phyloP scores from a whole-genome alignment of 1,284 basidiomycete genomes.

The Tilletiaria anomala region DNA sequence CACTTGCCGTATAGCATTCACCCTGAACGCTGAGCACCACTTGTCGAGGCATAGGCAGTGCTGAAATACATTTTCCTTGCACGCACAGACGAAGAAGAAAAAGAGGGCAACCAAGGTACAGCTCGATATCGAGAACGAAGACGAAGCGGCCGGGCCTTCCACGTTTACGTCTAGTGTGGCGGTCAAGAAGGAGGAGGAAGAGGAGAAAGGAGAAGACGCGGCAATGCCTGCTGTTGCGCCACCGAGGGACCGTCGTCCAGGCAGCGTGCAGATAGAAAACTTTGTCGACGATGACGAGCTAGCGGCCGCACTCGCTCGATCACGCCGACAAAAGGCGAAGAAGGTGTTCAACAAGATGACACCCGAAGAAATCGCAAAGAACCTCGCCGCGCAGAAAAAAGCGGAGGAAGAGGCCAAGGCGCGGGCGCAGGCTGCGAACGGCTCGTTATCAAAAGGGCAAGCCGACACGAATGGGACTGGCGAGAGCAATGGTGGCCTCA shows the following conservation, averaged over 20 bases:
- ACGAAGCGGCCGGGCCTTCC: no score
- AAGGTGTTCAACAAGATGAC: conserved; percentile 58
- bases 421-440: conserved; percentile 32
- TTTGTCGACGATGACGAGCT: conserved; percentile 98
- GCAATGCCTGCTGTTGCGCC: neutral
- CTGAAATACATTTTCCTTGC: no score
- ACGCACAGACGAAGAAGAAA: no score
- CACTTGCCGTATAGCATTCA: no score
- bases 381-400: conserved; percentile 51
- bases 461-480: conserved; percentile 1
- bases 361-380: conserved; percentile 68
- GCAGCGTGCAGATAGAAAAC: conserved; percentile 41
- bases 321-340: conserved; percentile 64
- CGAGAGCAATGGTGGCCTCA: conserved; percentile 43
- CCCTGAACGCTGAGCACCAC: no score
- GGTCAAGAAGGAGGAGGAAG: no score
- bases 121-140: conserved; percentile 51
- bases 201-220: no score
- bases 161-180: no score
- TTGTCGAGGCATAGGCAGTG: neutral
- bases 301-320: conserved; percentile 75
- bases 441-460: neutral
- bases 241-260: neutral
- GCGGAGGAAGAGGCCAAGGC: conserved; percentile 47
- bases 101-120: conserved; percentile 77